Conservation (phyloP, 2,329 filamentous ascomycete species). For the Colletotrichum chlorophyti region DNA sequence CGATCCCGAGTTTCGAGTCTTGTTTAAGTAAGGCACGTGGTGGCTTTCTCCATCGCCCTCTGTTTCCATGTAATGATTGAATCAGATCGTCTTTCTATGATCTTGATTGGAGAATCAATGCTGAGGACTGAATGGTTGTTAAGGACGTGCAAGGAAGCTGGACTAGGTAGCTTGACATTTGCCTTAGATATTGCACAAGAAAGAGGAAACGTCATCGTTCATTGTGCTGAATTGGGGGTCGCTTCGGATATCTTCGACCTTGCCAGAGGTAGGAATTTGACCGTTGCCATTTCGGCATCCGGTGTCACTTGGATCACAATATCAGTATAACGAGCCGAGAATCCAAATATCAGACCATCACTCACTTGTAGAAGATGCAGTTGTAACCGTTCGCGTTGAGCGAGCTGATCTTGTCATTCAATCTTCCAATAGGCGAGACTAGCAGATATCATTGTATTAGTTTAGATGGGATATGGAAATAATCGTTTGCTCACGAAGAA, state of each 20-base stretch:
- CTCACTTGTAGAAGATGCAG: conserved; percentile 22
- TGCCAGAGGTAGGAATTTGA: conserved; percentile 15
- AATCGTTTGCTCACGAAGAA: not conserved
- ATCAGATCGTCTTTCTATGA: too few species aligned
- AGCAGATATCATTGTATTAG: not conserved
- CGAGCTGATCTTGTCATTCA: conserved; percentile 22
- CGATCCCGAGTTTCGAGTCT: too few species aligned
- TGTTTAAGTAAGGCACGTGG: too few species aligned
- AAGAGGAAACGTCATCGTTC: conserved; percentile 27
- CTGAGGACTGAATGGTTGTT: too few species aligned
- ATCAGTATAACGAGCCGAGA: not conserved
- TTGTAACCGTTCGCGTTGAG: conserved; percentile 18
- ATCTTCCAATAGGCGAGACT: conserved; percentile 6
- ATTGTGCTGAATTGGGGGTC: conserved; percentile 11
- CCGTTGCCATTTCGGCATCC: conserved; percentile 16
- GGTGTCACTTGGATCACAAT: not conserved
- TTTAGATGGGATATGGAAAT: not conserved
- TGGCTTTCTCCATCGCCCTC: too few species aligned
- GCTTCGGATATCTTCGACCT: conserved; percentile 11
- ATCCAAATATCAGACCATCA: not conserved
- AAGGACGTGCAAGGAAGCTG: too few species aligned
- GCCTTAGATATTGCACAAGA: conserved; percentile 14
- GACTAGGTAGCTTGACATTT: too few species aligned
- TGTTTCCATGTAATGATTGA: too few species aligned
- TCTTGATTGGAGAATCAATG: too few species aligned